Evolutionary conservation across 345 rosid genomes (phyloP), one percentile per base, ranked within the genome.

Genomic region (rapeseed (Brassica napus)): DNA sequence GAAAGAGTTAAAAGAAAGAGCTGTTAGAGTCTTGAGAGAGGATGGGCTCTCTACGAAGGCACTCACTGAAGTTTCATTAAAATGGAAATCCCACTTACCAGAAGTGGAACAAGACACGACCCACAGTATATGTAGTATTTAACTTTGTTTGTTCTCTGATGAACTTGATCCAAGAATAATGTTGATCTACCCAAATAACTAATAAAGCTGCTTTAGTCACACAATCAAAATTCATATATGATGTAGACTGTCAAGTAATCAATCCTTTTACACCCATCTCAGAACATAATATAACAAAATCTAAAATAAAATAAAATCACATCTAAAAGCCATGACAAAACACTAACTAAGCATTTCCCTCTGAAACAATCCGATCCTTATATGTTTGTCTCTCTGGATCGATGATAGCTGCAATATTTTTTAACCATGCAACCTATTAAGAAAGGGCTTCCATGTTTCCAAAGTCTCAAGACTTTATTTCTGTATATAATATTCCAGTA

Each of bases 21-120:
- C 12, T 60, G 30, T 23, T 15, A 32, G 57, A 74, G 83, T 28
- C 4, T 30, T 80, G n/a, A 58, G 66, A 2, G 35, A 69, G 1
- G 79, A 74, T 80, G 79, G 79, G 6, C 65, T 8, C 23, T 80
- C 83, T 64, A 34, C 37, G 0, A 79, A 68, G 34, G 49, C 82
- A 16, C 69, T 74, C 37, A 2, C 3, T 68, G 5, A 74, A 34
- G 16, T 79, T 44, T 59, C 78, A 6, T 52, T 68, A 4, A 74
- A 61, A 59, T 79, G 82, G 75, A 74, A 49, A 67, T 26, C 72
- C 11, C 59, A 78, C 72, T 52, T 69, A 18, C 18, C 5, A 49
- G 47, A 63, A 2, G 37, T 26, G 26, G 6, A 49, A 58, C 65
- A 49, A 69, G 70, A 11, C 18, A 55, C 52, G 12, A 28, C n/a